Percentiles rank a stretch among this genome's conserved stretches.
These are phyloP conservation scores for Saraca asoca DNA, from an alignment of 331 rosid genomes.

Conservation along the genomic window DNA sequence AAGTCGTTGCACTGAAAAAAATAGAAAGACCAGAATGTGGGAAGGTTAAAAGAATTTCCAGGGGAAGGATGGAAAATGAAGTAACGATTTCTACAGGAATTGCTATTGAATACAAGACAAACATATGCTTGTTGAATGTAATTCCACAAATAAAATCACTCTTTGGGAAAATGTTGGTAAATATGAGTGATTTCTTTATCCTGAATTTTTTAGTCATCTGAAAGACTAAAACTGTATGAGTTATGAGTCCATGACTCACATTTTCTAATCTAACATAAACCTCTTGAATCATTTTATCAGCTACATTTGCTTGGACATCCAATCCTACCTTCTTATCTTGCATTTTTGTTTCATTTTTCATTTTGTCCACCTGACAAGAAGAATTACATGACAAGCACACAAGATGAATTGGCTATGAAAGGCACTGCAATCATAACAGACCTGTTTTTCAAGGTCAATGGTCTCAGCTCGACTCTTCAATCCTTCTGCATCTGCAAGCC, in stretches of 20 bases:
- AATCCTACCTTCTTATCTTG: slow-evolving; percentile 28
- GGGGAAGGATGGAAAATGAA: no score
- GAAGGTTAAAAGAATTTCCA: no score
- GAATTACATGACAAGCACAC: background rate
- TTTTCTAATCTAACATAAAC: slow-evolving; percentile 25
- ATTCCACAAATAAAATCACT: no score
- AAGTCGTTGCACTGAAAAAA: no score
- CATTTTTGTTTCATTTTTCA: slow-evolving; percentile 27
- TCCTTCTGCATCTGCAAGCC: slow-evolving; percentile 22
- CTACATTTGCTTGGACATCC: slow-evolving; percentile 30
- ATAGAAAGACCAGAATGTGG: no score
- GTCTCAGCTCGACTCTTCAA: background rate
- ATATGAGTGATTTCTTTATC: background rate
- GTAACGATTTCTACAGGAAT: no score
- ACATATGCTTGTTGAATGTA: no score
- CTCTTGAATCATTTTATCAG: slow-evolving; percentile 29
- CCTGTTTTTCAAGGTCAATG: slow-evolving; percentile 42
- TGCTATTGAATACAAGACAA: no score
- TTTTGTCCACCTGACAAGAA: slow-evolving; percentile 33
- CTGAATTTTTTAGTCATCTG: background rate
- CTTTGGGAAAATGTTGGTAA: no score
- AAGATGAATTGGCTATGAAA: slow-evolving; percentile 11
- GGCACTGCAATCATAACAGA: slow-evolving; percentile 16
- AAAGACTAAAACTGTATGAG: no score
- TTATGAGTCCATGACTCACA: no score